Base-by-base conservation (phyloP, 495 filamentous ascomycete genomes). In the Collariella sp. region DNA sequence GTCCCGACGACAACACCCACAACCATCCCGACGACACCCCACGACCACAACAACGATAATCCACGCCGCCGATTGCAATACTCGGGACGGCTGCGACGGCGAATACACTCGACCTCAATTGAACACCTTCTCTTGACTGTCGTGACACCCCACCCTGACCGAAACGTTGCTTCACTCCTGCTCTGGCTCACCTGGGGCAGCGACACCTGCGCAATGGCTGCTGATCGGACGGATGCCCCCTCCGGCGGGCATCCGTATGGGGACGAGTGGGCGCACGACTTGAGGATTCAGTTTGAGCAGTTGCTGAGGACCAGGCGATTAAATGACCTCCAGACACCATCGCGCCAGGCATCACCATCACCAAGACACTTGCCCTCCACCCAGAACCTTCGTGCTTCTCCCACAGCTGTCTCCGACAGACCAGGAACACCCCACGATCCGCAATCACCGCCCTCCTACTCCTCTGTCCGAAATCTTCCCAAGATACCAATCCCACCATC, bases 401-500 rank as follows among this genome's bases (percentile, higher is more conserved):
- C 72, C 24, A 58, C 72, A 53, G 67, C 70, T 19, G 65, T 62
- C 12, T 57, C 71, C 6, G 63, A 62, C 51, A 64, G 70, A 47
- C 70, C 76, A 52, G 70, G 73, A 7, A 69, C 71, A 39, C 75
- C 73, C 0, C 65, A 68, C 50, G 62, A 62, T 40, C 50, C 51
- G 3, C 55, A 64, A 35, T 68, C 78, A 50, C 79, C 81, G 22
- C 77, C 85, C 3, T 80, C 82, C 1, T 86, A 87, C 61, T 79
- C 81, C 3, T 80, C 83, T 12, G 66, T 87, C 18, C 80, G 84
- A 39, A 85, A 87, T 56, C 74, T 91, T 22, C 91, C 93, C 39
- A 86, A 86, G 58, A 77, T 95, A 34, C 89, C 93, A 5, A 82
- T 83, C 16, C 80, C 89, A 7, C 89, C 93, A 0, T 71, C 76